A percentile compares a stretch with the other conserved stretches of the same genome.
These are phyloP conservation scores for Populus hybrid DNA, from an alignment of 441 rosid genomes.

Conservation along the genomic window DNA sequence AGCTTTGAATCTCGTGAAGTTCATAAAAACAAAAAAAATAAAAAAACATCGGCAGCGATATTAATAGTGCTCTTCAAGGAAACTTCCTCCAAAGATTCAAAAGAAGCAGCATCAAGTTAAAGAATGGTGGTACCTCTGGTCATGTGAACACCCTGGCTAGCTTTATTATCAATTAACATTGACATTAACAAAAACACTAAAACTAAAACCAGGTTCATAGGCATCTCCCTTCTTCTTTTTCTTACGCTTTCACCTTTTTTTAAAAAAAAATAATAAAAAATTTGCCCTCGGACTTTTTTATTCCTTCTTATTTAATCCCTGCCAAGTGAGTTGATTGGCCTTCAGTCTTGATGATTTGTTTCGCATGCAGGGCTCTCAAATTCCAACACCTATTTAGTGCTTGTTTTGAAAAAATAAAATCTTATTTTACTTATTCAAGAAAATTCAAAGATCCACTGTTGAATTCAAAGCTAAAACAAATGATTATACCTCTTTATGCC, in stretches of 20 bases:
- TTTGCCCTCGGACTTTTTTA: background rate
- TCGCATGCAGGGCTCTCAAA: too few species aligned
- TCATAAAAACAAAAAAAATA: too few species aligned
- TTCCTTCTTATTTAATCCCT: background rate
- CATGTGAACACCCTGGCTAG: constrained; percentile 8
- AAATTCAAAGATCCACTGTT: too few species aligned
- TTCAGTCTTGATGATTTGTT: background rate
- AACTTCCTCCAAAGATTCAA: constrained; percentile 20
- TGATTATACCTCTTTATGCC: background rate
- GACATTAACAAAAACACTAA: background rate
- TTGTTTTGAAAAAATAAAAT: too few species aligned
- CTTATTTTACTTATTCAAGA: background rate
- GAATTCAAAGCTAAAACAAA: background rate
- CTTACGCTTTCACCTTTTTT: too few species aligned
- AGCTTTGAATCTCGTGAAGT: background rate
- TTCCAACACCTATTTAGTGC: background rate
- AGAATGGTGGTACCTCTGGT: constrained; percentile 4
- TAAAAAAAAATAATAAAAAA: too few species aligned
- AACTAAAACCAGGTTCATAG: background rate
- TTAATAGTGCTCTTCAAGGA: constrained; percentile 18
- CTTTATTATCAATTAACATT: background rate
- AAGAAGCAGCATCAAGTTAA: background rate
- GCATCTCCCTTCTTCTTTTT: background rate
- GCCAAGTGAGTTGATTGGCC: background rate
- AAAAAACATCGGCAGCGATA: background rate